These are phyloP conservation scores for Cylindrodendrum hubeiense DNA, from an alignment of 2,329 filamentous ascomycete species.

Conservation along the genomic window DNA sequence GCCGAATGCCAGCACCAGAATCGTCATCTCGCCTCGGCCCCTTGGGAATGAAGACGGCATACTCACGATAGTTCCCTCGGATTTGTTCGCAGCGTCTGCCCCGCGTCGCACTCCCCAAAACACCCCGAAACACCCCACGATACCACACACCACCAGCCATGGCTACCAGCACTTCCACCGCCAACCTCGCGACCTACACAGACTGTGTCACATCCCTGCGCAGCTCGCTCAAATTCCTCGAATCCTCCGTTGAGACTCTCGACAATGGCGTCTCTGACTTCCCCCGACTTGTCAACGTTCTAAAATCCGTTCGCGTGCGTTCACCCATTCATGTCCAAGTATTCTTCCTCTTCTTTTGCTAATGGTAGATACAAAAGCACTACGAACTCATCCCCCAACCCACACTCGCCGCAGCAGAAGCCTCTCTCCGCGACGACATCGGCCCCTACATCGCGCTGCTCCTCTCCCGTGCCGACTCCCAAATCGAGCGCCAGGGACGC, in stretches of 20 bases:
- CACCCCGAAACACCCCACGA: conserved; percentile 12
- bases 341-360: neutral
- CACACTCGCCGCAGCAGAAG: conserved; percentile 84
- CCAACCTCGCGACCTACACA: conserved; percentile 57
- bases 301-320: conserved; percentile 70
- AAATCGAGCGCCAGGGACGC: conserved; percentile 85
- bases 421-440: conserved; percentile 88
- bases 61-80: conserved; percentile 6
- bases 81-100: conserved; percentile 9
- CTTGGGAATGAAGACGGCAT: conserved; percentile 6
- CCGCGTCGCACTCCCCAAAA: conserved; percentile 22
- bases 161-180: conserved; percentile 39
- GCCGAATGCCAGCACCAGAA: neutral
- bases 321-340: neutral
- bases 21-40: neutral
- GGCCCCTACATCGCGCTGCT: conserved; percentile 86
- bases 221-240: conserved; percentile 70
- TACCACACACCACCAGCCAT: conserved; percentile 20
- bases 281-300: conserved; percentile 65
- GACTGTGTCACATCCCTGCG: conserved; percentile 72
- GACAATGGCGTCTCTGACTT: conserved; percentile 69
- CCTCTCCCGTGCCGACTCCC: conserved; percentile 83
- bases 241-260: conserved; percentile 70
- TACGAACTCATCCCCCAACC: conserved; percentile 93
- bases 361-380: conserved; percentile 67